phyloP scores from a whole-genome alignment of 2,329 filamentous ascomycete genomes.

The Claviceps purpurea region DNA sequence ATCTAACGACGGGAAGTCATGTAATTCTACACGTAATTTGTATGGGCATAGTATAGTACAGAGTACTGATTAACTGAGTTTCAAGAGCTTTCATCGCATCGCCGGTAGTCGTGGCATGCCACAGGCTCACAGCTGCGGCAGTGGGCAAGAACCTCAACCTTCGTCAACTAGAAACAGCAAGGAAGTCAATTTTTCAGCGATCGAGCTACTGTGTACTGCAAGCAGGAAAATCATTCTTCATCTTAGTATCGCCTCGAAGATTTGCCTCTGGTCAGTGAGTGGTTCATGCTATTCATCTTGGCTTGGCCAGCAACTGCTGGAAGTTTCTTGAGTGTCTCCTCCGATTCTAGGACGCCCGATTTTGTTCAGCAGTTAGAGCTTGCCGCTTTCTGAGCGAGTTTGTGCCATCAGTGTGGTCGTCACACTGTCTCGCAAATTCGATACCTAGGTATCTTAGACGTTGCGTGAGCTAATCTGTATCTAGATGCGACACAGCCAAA shows the following conservation, averaged over 20 bases:
- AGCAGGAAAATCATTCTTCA: no score
- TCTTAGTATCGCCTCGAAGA: not conserved
- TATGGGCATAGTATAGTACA: no score
- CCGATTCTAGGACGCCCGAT: not conserved
- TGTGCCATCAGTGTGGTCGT: not conserved
- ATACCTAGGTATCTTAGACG: not conserved
- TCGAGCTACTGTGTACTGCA: no score
- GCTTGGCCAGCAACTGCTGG: not conserved
- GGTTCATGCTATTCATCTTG: not conserved
- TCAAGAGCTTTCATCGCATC: no score
- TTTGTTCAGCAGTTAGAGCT: not conserved
- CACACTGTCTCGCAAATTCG: not conserved
- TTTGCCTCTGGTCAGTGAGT: not conserved
- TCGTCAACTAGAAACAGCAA: no score
- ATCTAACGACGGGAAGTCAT: no score
- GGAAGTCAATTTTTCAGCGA: no score
- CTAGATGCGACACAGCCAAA: not conserved
- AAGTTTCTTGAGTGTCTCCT: not conserved
- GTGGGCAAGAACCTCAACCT: no score
- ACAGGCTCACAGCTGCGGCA: no score
- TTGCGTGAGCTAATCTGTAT: not conserved
- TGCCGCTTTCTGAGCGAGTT: conserved; percentile 1
- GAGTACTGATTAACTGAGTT: no score
- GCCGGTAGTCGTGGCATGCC: no score
- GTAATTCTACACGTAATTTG: no score